Base-by-base conservation (phyloP, 2,329 filamentous ascomycete genomes). In the Cyclaneusma minus region DNA sequence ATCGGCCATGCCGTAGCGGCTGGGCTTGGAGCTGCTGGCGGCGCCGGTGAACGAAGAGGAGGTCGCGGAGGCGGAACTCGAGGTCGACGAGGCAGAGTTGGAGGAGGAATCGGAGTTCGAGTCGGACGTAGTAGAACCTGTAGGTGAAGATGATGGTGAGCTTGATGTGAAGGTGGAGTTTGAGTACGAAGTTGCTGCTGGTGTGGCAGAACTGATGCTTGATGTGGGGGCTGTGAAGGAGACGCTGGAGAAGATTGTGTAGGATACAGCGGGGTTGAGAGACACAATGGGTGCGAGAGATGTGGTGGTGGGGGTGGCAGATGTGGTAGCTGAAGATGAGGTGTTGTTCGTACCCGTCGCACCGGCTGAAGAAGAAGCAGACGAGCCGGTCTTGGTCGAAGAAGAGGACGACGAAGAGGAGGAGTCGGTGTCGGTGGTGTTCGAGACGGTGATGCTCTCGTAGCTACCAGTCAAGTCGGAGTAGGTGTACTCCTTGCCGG, bases 401-500 rank as follows among this genome's bases (percentile, higher is more conserved):
- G 31, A 28, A 7, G 25, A 21, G 7, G 6, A n/a, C 10, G 22
- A 13, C 7, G 28, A 19, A 13, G 15, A 16, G 7, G 13, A 9
- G 10, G 8, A 23, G 11, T 35, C 26, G 19, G 32, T 20, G n/a
- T 19, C 25, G 13, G 28, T 16, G 21, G 29, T 28, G 20, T 31
- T 24, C 8, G 32, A 25, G n/a, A 32, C 23, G 9, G 30, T 49
- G 44, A 67, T 68, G 42, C 54, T 60, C 35, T 60, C 32, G 32
- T 42, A 64, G 28, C 37, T 45, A 21, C 63, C 63, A 9, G 50
- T 51, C 35, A 48, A 46, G 46, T 67, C 62, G 26, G 47, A 48
- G 44, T 56, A 68, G 32, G 52, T 44, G 50, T 68, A 68, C 27
- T 53, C 47, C 24, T 45, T 54, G 6, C 62, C 62, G 34, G 58